Evolutionary conservation across 257 asterid species (phyloP), one percentile per base, ranked within the genome.

Genomic region (Solanum bulbocastanum): DNA sequence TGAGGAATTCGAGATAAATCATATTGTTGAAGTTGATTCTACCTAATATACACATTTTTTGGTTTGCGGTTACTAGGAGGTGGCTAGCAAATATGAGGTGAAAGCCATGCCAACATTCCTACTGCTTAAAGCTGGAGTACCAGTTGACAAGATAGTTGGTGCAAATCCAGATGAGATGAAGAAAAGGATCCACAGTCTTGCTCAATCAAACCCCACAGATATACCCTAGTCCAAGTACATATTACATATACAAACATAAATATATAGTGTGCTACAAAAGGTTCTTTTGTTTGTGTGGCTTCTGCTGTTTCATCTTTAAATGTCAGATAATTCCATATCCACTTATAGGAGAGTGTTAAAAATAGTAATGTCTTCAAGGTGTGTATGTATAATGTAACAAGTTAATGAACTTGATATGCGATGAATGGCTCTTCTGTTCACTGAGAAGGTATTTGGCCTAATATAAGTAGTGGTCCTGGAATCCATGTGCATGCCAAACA

Each of bases 81-180:
- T 92, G 83, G 91, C 94, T 35, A 84, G 90, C 4, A 89, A 88
- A 79, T 90, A 89, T 88, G 90, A 89, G 90, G 74, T 92, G 12
- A 92, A 90, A 85, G 92, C 92, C 36, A 92, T 92, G 94, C 94
- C 92, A 35, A 92, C 94, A 5, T 92, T 92, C 69, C 37, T 90
- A 75, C 69, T 92, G 90, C 35, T 92, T 52, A 92, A 90, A 87
- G 90, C 18, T 75, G 92, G 92, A n/a, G 89, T 30, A 5, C 88
- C 87, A 33, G 90, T 89, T 71, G 92, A 88, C 71, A 92, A 85
- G 82, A 40, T 92, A 10, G 68, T 92, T 35, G 94, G 92, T 52
- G 94, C 94, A 39, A 92, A 92, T 88, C 92, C 92, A 30, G 89
- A 90, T n/a, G 89, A 90, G 87, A 82, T 90, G 4, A 89, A 88